Conservation (phyloP, 2,329 filamentous ascomycete genomes). For the Colletotrichum abscissum region DNA sequence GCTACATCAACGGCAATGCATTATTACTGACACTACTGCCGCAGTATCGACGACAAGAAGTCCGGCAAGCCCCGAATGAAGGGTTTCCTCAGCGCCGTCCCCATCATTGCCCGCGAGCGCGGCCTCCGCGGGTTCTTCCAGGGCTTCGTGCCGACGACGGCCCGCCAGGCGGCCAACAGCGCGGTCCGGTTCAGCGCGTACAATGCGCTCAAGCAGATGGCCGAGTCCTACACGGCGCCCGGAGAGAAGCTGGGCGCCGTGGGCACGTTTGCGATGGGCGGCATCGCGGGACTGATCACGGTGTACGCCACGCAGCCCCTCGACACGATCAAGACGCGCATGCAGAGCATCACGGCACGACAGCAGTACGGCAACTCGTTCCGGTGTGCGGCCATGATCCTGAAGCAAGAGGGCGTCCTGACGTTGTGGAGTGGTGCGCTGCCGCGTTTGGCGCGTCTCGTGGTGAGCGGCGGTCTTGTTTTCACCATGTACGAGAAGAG, state of each 20-base stretch:
- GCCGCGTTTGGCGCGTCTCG: conserved; percentile 83
- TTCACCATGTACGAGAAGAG: conserved; percentile 99
- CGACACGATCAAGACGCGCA: conserved; percentile 96
- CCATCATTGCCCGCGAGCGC: conserved; percentile 87
- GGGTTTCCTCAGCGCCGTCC: conserved; percentile 91
- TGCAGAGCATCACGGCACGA: conserved; percentile 94
- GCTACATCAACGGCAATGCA: not conserved
- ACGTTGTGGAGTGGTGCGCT: conserved; percentile 96
- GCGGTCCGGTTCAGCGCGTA: conserved; percentile 93
- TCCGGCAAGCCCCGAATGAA: conserved; percentile 84
- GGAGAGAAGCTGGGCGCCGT: conserved; percentile 92
- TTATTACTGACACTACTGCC: not conserved
- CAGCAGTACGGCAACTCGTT: conserved; percentile 88
- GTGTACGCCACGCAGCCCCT: conserved; percentile 82
- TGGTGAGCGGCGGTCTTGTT: conserved; percentile 94
- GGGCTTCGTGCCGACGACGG: conserved; percentile 94
- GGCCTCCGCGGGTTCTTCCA: conserved; percentile 95
- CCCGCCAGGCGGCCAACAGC: conserved; percentile 93
- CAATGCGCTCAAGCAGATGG: conserved; percentile 89
- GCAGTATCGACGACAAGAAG: conserved; percentile 96
- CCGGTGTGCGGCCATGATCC: conserved; percentile 83
- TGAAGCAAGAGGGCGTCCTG: conserved; percentile 87
- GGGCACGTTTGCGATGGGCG: conserved; percentile 92
- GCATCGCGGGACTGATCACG: conserved; percentile 88
- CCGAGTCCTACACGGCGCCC: conserved; percentile 90